A percentile compares a stretch with the other conserved stretches of the same genome.
Evolutionary conservation across 495 filamentous ascomycete species (phyloP).

Genomic region (Aspergillus nanangensis): DNA sequence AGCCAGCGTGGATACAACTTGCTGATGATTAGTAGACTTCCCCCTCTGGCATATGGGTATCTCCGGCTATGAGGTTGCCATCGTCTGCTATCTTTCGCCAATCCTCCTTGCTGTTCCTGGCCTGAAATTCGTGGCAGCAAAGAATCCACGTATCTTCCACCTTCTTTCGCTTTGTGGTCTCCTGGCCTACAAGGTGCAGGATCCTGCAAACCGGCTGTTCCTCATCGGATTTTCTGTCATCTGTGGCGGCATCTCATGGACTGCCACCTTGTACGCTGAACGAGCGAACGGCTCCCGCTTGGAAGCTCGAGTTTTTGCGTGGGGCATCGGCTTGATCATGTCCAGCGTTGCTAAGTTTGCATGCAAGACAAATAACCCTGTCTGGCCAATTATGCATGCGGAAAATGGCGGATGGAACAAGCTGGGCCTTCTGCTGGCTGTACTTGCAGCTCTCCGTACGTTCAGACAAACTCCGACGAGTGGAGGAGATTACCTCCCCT

Average conservation of each 20-base stretch:
- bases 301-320: slow-evolving; percentile 76
- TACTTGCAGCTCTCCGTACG: slow-evolving; percentile 69
- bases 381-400: slow-evolving; percentile 91
- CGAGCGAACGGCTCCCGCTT: slow-evolving; percentile 67
- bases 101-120: slow-evolving; percentile 70
- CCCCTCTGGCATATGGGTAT: slow-evolving; percentile 99
- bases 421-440: slow-evolving; percentile 67
- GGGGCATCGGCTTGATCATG: slow-evolving; percentile 74
- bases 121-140: slow-evolving; percentile 61
- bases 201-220: slow-evolving; percentile 75
- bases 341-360: slow-evolving; percentile 91
- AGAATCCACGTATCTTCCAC: slow-evolving; percentile 66
- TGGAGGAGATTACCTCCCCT: slow-evolving; percentile 45
- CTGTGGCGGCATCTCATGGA: slow-evolving; percentile 76
- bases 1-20: background rate
- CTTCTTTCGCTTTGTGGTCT: slow-evolving; percentile 73
- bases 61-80: slow-evolving; percentile 88
- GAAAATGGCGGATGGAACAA: slow-evolving; percentile 93
- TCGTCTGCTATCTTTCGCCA: slow-evolving; percentile 81
- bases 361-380: slow-evolving; percentile 92
- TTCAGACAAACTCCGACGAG: slow-evolving; percentile 54
- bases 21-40: slow-evolving; percentile 60
- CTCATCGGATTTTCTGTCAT: slow-evolving; percentile 72
- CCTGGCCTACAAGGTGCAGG: slow-evolving; percentile 69
- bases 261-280: slow-evolving; percentile 74